Evolutionary conservation across 768 basidiomycete species (phyloP).

Genomic region (Serendipita indica): DNA sequence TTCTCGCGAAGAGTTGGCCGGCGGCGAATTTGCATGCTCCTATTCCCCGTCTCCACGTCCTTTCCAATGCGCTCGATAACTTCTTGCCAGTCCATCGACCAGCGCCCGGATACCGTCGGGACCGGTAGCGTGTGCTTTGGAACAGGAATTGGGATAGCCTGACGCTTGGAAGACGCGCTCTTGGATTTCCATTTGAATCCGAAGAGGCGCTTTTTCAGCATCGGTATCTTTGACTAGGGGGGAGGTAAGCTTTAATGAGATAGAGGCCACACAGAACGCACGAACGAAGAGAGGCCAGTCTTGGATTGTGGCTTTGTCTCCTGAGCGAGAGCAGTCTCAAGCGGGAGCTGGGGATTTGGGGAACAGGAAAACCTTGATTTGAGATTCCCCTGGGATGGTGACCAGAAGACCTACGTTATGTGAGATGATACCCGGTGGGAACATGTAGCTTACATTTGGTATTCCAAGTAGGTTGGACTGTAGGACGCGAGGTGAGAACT

Average conservation of each 20-base stretch:
- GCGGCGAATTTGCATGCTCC: too few relatives aligned
- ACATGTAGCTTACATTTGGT: too few relatives aligned
- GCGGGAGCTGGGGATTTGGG: too few relatives aligned
- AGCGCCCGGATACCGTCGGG: not conserved
- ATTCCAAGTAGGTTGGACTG: too few relatives aligned
- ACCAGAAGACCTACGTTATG: too few relatives aligned
- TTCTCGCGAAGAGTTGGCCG: too few relatives aligned
- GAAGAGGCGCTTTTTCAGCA: not conserved
- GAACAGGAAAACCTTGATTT: too few relatives aligned
- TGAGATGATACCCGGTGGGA: too few relatives aligned
- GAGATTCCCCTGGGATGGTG: too few relatives aligned
- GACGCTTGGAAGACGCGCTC: not conserved
- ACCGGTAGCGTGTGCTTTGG: not conserved
- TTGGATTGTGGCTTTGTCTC: too few relatives aligned
- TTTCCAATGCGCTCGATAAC: not conserved
- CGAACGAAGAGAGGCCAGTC: not conserved
- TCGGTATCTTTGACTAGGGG: not conserved
- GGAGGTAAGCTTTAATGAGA: not conserved
- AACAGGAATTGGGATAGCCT: not conserved
- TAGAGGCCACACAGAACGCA: not conserved
- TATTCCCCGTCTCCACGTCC: not conserved
- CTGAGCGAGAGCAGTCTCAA: too few relatives aligned
- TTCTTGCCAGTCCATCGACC: not conserved
- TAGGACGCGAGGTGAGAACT: too few relatives aligned
- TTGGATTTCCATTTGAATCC: not conserved